A percentile compares a stretch with the other conserved stretches of the same genome.
These are phyloP conservation scores for Glycine soja DNA, from an alignment of 306 rosid species.

Conservation along the genomic window DNA sequence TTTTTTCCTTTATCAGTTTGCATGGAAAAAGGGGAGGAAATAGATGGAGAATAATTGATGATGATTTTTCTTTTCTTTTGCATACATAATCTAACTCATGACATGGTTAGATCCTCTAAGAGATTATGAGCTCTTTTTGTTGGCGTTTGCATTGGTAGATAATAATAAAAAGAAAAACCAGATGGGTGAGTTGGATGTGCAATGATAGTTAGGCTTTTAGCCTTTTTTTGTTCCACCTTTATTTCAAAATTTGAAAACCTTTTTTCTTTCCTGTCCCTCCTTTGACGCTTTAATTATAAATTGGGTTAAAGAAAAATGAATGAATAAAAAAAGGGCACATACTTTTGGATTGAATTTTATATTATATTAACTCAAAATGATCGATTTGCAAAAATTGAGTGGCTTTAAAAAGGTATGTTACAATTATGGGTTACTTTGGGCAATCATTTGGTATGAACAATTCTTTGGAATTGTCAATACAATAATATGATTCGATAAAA, in stretches of 20 bases:
- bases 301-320: constrained; percentile 29
- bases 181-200: constrained; percentile 41
- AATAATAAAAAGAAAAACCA: constrained; percentile 52
- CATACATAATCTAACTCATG: constrained; percentile 14
- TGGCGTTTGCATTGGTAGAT: constrained; percentile 46
- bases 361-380: constrained; percentile 52
- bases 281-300: constrained; percentile 44
- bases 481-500: no score
- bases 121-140: constrained; percentile 46
- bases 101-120: constrained; percentile 28
- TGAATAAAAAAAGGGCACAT: constrained; percentile 37
- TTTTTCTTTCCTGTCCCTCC: constrained; percentile 42
- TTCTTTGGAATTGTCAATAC: no score
- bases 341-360: constrained; percentile 51
- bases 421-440: constrained; percentile 38
- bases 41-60: not conserved
- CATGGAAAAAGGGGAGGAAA: not conserved
- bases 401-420: constrained; percentile 38
- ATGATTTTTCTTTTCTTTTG: not conserved
- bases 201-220: constrained; percentile 43
- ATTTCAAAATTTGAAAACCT: constrained; percentile 34
- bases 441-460: no score
- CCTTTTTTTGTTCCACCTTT: constrained; percentile 21
- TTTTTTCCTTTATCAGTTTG: no score
- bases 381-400: constrained; percentile 45